Conservation (phyloP, 495 filamentous ascomycete species). For the Podospora pseudocomata region DNA sequence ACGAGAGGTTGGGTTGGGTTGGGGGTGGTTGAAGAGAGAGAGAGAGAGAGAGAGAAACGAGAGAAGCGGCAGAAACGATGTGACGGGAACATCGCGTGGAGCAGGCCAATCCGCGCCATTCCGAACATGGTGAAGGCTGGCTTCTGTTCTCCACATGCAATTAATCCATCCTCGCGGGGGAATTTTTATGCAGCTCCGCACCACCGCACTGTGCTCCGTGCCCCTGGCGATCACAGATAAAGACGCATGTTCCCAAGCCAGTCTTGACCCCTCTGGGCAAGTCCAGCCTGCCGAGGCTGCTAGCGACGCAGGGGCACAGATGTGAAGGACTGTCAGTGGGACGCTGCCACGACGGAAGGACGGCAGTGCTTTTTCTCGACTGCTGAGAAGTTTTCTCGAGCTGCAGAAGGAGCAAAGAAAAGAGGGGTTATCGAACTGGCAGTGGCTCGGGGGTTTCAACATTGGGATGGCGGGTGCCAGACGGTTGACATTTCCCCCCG, state of each 20-base stretch:
- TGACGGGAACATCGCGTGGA: constrained; percentile 9
- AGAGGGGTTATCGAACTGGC: background rate
- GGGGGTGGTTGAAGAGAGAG: background rate
- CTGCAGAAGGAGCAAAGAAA: background rate
- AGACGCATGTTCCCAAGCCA: background rate
- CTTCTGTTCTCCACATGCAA: background rate
- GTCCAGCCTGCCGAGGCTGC: constrained; percentile 1
- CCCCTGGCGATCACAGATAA: constrained; percentile 20
- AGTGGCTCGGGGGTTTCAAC: background rate
- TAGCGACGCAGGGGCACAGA: constrained; percentile 12
- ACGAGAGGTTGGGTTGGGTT: constrained; percentile 6
- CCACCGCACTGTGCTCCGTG: background rate
- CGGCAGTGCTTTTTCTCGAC: background rate
- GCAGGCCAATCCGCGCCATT: background rate
- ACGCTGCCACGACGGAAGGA: constrained; percentile 2
- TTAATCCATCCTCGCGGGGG: background rate
- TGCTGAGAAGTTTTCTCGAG: background rate
- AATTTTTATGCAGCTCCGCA: background rate
- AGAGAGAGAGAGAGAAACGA: constrained; percentile 3
- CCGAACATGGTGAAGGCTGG: background rate
- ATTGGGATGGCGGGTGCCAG: background rate
- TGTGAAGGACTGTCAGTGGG: constrained; percentile 3
- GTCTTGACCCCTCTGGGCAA: background rate
- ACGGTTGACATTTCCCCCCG: background rate
- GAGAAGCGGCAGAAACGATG: constrained; percentile 11